Conservation (phyloP, 768 basidiomycete genomes). For the Trametes maxima region DNA sequence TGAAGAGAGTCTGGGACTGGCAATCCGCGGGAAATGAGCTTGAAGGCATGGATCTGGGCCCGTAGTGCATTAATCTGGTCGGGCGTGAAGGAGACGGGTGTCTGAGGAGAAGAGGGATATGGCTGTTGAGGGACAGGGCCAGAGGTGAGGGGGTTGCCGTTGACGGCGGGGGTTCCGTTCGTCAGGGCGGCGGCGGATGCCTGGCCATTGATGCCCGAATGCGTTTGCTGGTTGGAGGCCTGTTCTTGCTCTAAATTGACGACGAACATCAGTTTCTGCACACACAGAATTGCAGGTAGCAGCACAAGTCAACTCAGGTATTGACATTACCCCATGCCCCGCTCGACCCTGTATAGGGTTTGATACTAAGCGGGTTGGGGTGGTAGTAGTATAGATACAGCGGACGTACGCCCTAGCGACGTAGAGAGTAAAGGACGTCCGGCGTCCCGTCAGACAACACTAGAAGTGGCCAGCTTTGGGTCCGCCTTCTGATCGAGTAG, state of each 20-base stretch:
- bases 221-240: slow-evolving; percentile 10
- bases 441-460: too few relatives aligned
- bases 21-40: slow-evolving; percentile 62
- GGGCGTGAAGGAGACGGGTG: slow-evolving; percentile 76
- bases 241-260: slow-evolving; percentile 12
- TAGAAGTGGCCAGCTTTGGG: too few relatives aligned
- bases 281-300: background rate
- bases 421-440: too few relatives aligned
- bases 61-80: slow-evolving; percentile 79
- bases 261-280: background rate
- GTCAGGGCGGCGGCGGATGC: slow-evolving; percentile 24
- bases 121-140: slow-evolving; percentile 54
- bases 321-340: too few relatives aligned
- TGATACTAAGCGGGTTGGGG: too few relatives aligned
- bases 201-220: slow-evolving; percentile 31
- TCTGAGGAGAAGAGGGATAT: slow-evolving; percentile 57
- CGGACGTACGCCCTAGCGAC: too few relatives aligned
- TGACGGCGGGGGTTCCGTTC: slow-evolving; percentile 40
- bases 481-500: too few relatives aligned
- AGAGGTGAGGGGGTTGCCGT: slow-evolving; percentile 46
- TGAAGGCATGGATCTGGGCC: slow-evolving; percentile 83
- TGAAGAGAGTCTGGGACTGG: slow-evolving; percentile 72
- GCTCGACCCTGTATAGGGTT: too few relatives aligned
- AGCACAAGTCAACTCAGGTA: background rate
- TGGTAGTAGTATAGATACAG: too few relatives aligned